Evolutionary conservation across 2,329 filamentous ascomycete species (phyloP), one percentile per base, ranked within the genome.

Genomic region (Tolypocladium cylindrosporum): DNA sequence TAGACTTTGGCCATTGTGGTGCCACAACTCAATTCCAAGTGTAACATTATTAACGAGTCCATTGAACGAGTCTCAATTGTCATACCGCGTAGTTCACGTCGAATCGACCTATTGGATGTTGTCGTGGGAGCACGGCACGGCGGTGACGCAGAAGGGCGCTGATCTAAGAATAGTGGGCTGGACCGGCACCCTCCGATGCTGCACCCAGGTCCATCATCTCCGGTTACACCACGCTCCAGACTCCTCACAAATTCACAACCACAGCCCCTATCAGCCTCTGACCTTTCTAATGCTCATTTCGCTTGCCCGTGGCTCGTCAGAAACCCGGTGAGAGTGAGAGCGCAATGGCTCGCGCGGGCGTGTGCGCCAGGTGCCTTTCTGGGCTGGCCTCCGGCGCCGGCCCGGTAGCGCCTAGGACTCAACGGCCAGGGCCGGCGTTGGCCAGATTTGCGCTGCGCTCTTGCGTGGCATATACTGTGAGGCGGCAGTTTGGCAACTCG

Each of bases 11-110:
- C 52, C 51, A 42, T 2, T 31, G 54, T 39, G 41, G 41, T 21
- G 54, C 40, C 39, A 57, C 61, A 57, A 61, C 61, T 60, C 60
- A 61, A 61, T 59, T 45, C 52, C 58, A 54, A 50, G 41, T 54
- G 51, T 48, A 58, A 13, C 3, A 36, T 4, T 31, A n/a, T 34
- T 4, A 19, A n/a, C 24, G 24, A 27, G 24, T 27, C 24, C 24
- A 27, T 27, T 27, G 24, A 36, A 19, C 8, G 16, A 34, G 3
- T 36, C 8, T 2, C 27, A 3, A 36, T 36, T 21, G 7, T 21
- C 9, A 8, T 51, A 0, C 45, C 4, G 8, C 7, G 24, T 31
- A 21, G 5, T 34, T 50, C 6, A 50, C 1, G 45, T 34, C 27
- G 27, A 51, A 36, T 51, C 13, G 48, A 36, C 16, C 9, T n/a